A percentile compares a stretch with the other conserved stretches of the same genome.
Conservation (phyloP, 805 yeast genomes). For the Lipomyces mesembrius region DNA sequence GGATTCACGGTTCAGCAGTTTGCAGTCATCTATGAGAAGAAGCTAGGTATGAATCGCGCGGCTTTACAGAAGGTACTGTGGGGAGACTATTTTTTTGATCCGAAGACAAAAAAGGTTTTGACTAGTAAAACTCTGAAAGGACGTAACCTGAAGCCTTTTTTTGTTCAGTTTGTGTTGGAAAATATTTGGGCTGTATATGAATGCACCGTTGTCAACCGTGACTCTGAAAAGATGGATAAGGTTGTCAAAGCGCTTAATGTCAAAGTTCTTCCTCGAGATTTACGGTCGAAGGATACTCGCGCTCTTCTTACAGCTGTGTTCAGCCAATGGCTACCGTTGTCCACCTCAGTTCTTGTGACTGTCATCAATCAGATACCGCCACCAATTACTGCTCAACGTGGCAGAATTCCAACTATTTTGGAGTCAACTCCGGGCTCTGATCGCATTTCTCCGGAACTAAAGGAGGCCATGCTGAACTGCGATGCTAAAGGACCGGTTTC, state of each 20-base stretch:
- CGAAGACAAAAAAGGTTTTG: conserved; percentile 83
- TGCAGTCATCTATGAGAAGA: conserved; percentile 81
- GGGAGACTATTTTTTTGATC: conserved; percentile 92
- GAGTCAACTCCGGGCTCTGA: conserved; percentile 59
- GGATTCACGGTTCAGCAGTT: conserved; percentile 91
- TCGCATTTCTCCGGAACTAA: conserved; percentile 55
- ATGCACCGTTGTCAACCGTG: conserved; percentile 64
- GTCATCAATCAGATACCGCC: conserved; percentile 86
- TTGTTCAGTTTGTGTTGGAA: conserved; percentile 84
- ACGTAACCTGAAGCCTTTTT: conserved; percentile 71
- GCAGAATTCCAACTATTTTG: conserved; percentile 70
- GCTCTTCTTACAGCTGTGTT: conserved; percentile 66
- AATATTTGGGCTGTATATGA: conserved; percentile 92
- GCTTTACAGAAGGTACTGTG: conserved; percentile 84
- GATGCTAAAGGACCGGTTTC: conserved; percentile 65
- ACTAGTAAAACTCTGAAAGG: conserved; percentile 65
- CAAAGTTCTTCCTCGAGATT: conserved; percentile 72
- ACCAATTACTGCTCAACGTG: conserved; percentile 74
- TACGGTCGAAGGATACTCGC: conserved; percentile 76
- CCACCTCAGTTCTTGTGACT: conserved; percentile 80
- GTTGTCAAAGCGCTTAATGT: conserved; percentile 73
- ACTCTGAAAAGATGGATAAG: conserved; percentile 72
- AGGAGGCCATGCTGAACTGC: conserved; percentile 66
- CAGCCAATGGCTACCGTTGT: conserved; percentile 94
- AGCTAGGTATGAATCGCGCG: conserved; percentile 80